Conservation (phyloP, 805 yeast species). For the Yarrowia yakushimensis region DNA sequence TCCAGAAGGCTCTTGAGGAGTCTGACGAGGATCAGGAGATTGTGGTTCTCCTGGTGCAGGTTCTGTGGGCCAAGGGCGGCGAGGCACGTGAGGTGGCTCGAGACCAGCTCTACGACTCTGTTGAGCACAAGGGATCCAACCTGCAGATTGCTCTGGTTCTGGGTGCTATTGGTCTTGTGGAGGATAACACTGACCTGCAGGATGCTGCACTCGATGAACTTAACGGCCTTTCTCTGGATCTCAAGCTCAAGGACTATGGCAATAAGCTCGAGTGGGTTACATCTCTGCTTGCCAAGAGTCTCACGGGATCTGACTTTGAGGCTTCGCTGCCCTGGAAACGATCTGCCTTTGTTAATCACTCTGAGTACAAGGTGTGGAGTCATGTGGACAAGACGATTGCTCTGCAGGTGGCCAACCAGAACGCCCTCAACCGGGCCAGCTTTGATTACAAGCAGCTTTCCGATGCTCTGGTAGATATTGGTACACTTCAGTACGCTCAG, state of each 20-base stretch:
- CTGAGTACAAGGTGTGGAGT: slow-evolving; percentile 65
- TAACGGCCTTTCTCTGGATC: slow-evolving; percentile 38
- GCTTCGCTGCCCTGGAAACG: slow-evolving; percentile 53
- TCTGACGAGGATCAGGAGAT: slow-evolving; percentile 61
- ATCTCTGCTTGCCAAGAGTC: slow-evolving; percentile 47
- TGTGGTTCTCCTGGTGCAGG: slow-evolving; percentile 72
- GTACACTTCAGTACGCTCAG: slow-evolving; percentile 55
- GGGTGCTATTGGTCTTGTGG: slow-evolving; percentile 74
- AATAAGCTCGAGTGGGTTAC: slow-evolving; percentile 59
- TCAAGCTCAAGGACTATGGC: slow-evolving; percentile 44
- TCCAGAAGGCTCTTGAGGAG: slow-evolving; percentile 56
- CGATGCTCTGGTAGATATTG: slow-evolving; percentile 45
- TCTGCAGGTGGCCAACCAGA: slow-evolving; percentile 50
- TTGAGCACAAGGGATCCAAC: slow-evolving; percentile 63
- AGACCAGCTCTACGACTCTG: slow-evolving; percentile 70
- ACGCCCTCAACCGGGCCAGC: slow-evolving; percentile 40
- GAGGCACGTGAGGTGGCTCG: slow-evolving; percentile 79
- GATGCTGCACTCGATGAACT: slow-evolving; percentile 68
- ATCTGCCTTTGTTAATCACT: slow-evolving; percentile 71
- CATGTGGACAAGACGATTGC: slow-evolving; percentile 56
- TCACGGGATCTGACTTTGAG: slow-evolving; percentile 31
- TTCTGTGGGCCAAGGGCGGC: slow-evolving; percentile 69
- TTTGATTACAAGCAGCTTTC: slow-evolving; percentile 53
- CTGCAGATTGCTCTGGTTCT: slow-evolving; percentile 64
- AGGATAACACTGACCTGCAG: slow-evolving; percentile 52